Percentiles rank a stretch among this genome's conserved stretches.
phyloP scores from a whole-genome alignment of 2,329 filamentous ascomycete genomes.

The Aspergillus clavatus region DNA sequence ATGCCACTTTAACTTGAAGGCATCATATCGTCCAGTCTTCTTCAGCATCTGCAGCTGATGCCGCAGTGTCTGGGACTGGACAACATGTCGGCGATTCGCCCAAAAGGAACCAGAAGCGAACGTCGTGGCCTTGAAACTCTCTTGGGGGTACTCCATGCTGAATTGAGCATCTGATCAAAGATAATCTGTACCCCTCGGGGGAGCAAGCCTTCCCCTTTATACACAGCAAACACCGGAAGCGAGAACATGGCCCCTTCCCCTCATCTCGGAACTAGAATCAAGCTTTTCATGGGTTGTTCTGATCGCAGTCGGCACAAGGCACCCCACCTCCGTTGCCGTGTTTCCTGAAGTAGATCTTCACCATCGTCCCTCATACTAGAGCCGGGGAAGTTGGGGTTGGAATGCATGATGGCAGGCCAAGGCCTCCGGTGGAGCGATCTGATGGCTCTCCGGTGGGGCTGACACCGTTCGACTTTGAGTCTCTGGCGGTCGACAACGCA shows the following conservation, averaged over 20 bases:
- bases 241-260: neutral
- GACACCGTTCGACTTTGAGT: neutral
- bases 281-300: neutral
- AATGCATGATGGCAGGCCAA: neutral
- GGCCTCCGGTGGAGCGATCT: neutral
- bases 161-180: neutral
- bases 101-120: slow-evolving; percentile 33
- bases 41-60: slow-evolving; percentile 52
- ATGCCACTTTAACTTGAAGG: slow-evolving; percentile 56
- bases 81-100: slow-evolving; percentile 37
- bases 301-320: neutral
- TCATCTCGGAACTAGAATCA: neutral
- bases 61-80: slow-evolving; percentile 43
- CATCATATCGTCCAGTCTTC: slow-evolving; percentile 53
- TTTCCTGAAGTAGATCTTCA: neutral
- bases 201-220: neutral
- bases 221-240: neutral
- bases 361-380: neutral
- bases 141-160: slow-evolving; percentile 41
- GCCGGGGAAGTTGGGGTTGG: neutral
- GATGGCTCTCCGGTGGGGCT: neutral
- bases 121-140: slow-evolving; percentile 33
- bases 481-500: too few relatives aligned
- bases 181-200: neutral
- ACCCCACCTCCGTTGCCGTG: neutral